Evolutionary conservation across 1,284 basidiomycete species (phyloP).

Genomic region (Cutaneotrichosporon cavernicola): DNA sequence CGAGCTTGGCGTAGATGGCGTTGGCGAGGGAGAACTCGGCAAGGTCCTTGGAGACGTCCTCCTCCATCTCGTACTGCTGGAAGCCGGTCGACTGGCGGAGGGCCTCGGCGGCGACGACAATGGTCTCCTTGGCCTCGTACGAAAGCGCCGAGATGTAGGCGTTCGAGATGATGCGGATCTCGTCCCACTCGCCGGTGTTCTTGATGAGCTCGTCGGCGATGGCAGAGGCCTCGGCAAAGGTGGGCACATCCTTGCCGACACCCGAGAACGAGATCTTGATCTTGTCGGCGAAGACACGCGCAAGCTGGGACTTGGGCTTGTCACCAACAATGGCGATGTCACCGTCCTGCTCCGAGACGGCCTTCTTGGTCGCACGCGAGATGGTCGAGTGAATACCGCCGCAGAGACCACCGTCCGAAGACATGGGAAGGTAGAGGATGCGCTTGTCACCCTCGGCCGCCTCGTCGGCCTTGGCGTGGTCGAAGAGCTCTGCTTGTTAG

Average conservation of each 20-base stretch:
- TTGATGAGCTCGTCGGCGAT: conserved; percentile 92
- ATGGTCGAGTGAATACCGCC: conserved; percentile 99
- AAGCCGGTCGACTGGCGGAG: conserved; percentile 80
- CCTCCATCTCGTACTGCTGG: conserved; percentile 92
- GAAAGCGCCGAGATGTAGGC: conserved; percentile 91
- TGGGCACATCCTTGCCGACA: conserved; percentile 95
- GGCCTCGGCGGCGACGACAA: conserved; percentile 76
- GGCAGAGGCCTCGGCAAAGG: conserved; percentile 90
- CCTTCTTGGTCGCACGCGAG: conserved; percentile 79
- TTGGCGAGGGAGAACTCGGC: conserved; percentile 96
- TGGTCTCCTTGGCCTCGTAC: conserved; percentile 76
- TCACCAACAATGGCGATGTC: conserved; percentile 89
- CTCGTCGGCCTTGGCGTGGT: conserved; percentile 58
- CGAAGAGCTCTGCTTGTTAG: conserved; percentile 70
- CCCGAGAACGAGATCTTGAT: conserved; percentile 90
- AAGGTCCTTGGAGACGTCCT: conserved; percentile 89
- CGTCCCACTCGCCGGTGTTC: conserved; percentile 83
- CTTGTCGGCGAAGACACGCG: conserved; percentile 66
- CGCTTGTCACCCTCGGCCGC: conserved; percentile 61
- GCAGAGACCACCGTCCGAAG: conserved; percentile 98
- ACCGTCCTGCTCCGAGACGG: conserved; percentile 60
- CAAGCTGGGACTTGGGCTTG: conserved; percentile 94
- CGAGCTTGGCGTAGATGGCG: conserved; percentile 90
- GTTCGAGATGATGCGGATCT: conserved; percentile 87
- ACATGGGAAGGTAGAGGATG: conserved; percentile 87